Percentiles rank a stretch among this genome's conserved stretches.
These are phyloP conservation scores for Colletotrichum incanum DNA, from an alignment of 2,329 filamentous ascomycete genomes.

Conservation along the genomic window DNA sequence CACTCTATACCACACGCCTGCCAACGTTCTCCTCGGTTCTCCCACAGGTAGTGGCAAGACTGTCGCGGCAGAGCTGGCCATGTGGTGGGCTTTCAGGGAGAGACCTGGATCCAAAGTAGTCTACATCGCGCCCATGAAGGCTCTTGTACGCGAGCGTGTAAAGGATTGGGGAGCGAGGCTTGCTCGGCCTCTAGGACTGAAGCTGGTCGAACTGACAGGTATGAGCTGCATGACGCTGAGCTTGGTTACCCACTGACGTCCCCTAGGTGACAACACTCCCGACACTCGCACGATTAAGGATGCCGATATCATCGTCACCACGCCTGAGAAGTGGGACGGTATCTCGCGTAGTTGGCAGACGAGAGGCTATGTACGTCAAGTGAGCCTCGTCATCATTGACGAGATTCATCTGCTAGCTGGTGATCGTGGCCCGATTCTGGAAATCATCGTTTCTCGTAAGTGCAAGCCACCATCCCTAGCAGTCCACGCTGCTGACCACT, in stretches of 20 bases:
- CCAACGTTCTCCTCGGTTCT: conserved; percentile 94
- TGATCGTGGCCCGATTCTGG: conserved; percentile 95
- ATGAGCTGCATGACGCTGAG: neutral
- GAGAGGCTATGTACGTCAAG: conserved; percentile 93
- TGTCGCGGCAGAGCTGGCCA: conserved; percentile 93
- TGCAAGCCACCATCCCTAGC: conserved; percentile 22
- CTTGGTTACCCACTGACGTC: neutral
- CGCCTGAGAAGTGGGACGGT: conserved; percentile 99
- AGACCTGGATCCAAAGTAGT: conserved; percentile 96
- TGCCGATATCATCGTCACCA: conserved; percentile 98
- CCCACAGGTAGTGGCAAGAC: conserved; percentile 99
- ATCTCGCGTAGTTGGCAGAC: conserved; percentile 99
- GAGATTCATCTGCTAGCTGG: conserved; percentile 98
- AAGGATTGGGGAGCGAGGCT: conserved; percentile 93
- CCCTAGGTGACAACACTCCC: conserved; percentile 86
- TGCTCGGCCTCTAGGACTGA: conserved; percentile 86
- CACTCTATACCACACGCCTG: conserved; percentile 90
- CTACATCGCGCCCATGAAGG: conserved; percentile 99
- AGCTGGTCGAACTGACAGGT: conserved; percentile 94
- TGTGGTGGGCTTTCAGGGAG: conserved; percentile 99
- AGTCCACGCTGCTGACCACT: conserved; percentile 11
- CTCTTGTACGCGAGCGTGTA: conserved; percentile 94
- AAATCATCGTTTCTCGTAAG: conserved; percentile 88
- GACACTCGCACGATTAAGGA: conserved; percentile 96
- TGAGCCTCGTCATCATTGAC: conserved; percentile 97